Conservation (phyloP, 1,139 yeast species). For the Saccharomyces hybrid region DNA sequence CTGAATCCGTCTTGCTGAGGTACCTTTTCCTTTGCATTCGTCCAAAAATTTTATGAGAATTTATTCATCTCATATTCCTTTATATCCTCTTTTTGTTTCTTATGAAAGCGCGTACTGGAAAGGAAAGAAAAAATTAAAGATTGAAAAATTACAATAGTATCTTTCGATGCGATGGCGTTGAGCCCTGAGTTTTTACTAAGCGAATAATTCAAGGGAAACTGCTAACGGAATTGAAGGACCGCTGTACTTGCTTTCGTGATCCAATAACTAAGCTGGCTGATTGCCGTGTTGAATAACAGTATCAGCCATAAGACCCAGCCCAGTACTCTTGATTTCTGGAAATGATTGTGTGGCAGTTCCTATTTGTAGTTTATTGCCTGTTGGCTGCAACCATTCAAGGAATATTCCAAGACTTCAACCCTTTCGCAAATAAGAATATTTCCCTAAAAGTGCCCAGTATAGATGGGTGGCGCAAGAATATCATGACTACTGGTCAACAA, state of each 20-base stretch:
- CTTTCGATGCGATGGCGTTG: neutral
- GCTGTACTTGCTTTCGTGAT: neutral
- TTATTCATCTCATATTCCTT: neutral
- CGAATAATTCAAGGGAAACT: neutral
- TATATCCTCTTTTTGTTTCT: neutral
- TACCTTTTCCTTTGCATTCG: neutral
- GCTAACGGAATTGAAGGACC: neutral
- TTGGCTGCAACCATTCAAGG: neutral
- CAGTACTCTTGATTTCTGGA: neutral
- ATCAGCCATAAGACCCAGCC: neutral
- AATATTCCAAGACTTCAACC: neutral
- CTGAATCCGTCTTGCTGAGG: neutral
- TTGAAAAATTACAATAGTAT: neutral
- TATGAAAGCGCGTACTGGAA: neutral
- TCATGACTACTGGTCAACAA: neutral
- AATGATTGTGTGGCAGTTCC: neutral
- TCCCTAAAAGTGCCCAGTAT: neutral
- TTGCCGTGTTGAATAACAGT: neutral
- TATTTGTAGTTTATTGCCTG: neutral
- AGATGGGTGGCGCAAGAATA: neutral
- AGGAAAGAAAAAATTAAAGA: neutral
- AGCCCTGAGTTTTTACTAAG: neutral
- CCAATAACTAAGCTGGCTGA: neutral
- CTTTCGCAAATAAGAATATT: neutral
- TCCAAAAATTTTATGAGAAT: neutral